Conservation (phyloP, 495 filamentous ascomycete species). For the Annulohypoxylon nitens region DNA sequence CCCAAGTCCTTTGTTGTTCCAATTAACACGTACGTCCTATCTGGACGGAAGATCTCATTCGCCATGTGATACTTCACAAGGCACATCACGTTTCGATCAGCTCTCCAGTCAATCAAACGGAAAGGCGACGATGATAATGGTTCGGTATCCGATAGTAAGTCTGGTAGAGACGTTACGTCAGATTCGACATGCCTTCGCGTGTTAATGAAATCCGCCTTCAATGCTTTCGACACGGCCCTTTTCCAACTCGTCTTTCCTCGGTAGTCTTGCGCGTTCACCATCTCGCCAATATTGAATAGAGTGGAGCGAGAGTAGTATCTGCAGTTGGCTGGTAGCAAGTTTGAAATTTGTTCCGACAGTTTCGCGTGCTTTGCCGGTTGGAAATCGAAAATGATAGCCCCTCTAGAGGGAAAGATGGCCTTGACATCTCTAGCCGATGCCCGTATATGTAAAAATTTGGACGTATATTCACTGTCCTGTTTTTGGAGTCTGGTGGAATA, state of each 20-base stretch:
- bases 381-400: constrained; percentile 52
- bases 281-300: constrained; percentile 11
- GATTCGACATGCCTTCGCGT: background rate
- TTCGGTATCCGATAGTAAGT: constrained; percentile 35
- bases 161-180: constrained; percentile 36
- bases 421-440: constrained; percentile 47
- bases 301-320: constrained; percentile 36
- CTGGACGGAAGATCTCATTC: constrained; percentile 47
- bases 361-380: constrained; percentile 30
- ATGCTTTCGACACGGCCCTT: constrained; percentile 40
- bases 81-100: constrained; percentile 43
- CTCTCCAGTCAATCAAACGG: constrained; percentile 57
- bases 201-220: background rate
- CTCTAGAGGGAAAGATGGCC: constrained; percentile 41
- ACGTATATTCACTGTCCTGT: constrained; percentile 2
- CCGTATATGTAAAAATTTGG: constrained; percentile 44
- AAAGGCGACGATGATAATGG: constrained; percentile 29
- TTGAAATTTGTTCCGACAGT: constrained; percentile 46
- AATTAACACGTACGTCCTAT: constrained; percentile 69
- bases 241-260: constrained; percentile 37
- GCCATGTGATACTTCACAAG: constrained; percentile 34
- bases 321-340: constrained; percentile 42
- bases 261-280: background rate
- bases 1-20: constrained; percentile 71
- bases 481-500: constrained; percentile 38